These are phyloP conservation scores for Melaleuca alternifolia DNA, from an alignment of 345 rosid genomes.

Conservation along the genomic window DNA sequence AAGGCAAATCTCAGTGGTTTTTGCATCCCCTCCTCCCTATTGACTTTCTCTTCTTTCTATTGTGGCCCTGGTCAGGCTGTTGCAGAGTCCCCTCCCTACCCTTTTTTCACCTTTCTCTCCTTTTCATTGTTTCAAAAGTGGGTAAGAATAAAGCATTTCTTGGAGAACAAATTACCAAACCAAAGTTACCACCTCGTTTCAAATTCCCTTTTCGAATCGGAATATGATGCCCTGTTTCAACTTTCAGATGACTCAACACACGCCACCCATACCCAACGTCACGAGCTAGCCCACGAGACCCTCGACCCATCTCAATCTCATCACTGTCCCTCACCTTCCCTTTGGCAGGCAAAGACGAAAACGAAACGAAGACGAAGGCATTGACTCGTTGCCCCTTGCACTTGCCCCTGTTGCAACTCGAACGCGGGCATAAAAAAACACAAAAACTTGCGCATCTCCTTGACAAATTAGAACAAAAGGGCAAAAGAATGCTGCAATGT, in stretches of 20 bases:
- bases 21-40: background rate
- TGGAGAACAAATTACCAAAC: background rate
- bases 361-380: background rate
- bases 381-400: too few relatives aligned
- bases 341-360: background rate
- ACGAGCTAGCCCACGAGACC: background rate
- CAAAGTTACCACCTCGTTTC: background rate
- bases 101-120: background rate
- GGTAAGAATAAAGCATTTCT: background rate
- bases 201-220: background rate
- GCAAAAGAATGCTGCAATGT: background rate
- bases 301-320: background rate
- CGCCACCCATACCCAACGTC: background rate
- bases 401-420: background rate
- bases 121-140: background rate
- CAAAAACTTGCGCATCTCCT: too few relatives aligned
- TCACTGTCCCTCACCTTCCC: background rate
- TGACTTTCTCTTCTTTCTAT: background rate
- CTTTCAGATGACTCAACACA: background rate
- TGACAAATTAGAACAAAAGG: background rate
- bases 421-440: background rate
- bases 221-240: background rate
- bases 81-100: background rate
- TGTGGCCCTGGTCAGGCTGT: background rate
- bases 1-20: background rate